A percentile compares a stretch with the other conserved stretches of the same genome.
phyloP scores from a whole-genome alignment of 345 rosid genomes.

The Corymbia maculata region DNA sequence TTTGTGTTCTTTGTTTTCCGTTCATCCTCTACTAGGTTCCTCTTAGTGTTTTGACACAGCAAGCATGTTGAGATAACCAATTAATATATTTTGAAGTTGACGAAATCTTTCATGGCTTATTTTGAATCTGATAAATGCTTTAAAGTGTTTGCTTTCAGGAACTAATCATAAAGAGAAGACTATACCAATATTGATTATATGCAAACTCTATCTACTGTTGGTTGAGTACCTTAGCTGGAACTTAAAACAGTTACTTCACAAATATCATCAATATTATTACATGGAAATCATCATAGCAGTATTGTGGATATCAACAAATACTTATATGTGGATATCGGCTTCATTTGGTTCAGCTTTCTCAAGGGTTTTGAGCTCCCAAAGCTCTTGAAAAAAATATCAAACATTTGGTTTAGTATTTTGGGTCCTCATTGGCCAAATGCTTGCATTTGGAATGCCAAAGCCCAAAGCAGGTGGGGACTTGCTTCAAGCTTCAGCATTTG shows the following conservation, averaged over 20 bases:
- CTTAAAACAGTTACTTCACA: too few relatives aligned
- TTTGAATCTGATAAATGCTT: not conserved
- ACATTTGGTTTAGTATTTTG: too few relatives aligned
- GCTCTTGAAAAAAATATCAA: too few relatives aligned
- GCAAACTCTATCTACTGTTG: not conserved
- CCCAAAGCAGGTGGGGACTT: too few relatives aligned
- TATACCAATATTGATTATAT: too few relatives aligned
- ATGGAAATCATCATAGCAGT: not conserved
- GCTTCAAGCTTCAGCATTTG: too few relatives aligned
- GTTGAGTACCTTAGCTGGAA: not conserved
- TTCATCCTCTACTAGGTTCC: not conserved
- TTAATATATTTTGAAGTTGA: not conserved
- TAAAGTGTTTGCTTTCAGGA: not conserved
- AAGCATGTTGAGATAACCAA: not conserved
- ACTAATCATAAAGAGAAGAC: not conserved
- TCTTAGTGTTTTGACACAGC: not conserved
- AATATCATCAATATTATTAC: not conserved
- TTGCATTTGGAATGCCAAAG: too few relatives aligned
- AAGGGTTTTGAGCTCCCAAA: too few relatives aligned
- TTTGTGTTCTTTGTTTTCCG: not conserved
- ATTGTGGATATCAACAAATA: not conserved
- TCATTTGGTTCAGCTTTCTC: too few relatives aligned
- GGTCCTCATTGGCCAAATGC: too few relatives aligned
- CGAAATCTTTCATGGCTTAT: not conserved
- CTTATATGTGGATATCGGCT: too few relatives aligned